Percentiles rank a stretch among this genome's conserved stretches.
Evolutionary conservation across 306 rosid genomes (phyloP).

Genomic region (Prunus mume): DNA sequence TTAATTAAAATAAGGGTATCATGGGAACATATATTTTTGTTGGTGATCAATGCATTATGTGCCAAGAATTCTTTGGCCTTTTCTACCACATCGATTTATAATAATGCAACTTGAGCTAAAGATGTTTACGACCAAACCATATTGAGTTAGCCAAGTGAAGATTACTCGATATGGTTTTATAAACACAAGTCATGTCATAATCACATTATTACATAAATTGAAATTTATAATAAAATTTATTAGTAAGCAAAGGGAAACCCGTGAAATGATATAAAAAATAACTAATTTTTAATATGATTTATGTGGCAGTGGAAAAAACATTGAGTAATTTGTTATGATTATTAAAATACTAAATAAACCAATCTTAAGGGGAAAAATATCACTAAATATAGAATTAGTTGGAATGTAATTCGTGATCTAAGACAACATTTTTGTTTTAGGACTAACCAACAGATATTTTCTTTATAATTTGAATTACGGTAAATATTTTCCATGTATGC

Average conservation of each 20-base stretch:
- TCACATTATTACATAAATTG: not conserved
- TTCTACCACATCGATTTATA: not conserved
- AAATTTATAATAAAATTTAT: not conserved
- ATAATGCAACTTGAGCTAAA: constrained; percentile 10
- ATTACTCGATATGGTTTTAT: not conserved
- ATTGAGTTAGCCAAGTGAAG: not conserved
- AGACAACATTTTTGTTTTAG: too few species aligned
- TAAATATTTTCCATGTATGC: too few species aligned
- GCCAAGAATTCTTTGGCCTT: not conserved
- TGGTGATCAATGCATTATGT: not conserved
- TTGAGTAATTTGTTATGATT: not conserved
- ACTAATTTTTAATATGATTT: not conserved
- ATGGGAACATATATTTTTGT: not conserved
- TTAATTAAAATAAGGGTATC: not conserved
- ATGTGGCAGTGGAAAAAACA: not conserved
- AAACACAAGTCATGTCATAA: not conserved
- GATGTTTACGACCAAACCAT: not conserved
- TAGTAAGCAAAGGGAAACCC: not conserved
- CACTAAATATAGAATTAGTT: not conserved
- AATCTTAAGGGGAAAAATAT: too few species aligned
- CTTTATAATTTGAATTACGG: not conserved
- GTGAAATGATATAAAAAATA: too few species aligned
- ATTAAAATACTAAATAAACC: not conserved
- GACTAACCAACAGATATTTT: too few species aligned
- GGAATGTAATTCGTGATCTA: not conserved